Evolutionary conservation across 495 filamentous ascomycete genomes (phyloP).

Genomic region (Penicillium soppii): DNA sequence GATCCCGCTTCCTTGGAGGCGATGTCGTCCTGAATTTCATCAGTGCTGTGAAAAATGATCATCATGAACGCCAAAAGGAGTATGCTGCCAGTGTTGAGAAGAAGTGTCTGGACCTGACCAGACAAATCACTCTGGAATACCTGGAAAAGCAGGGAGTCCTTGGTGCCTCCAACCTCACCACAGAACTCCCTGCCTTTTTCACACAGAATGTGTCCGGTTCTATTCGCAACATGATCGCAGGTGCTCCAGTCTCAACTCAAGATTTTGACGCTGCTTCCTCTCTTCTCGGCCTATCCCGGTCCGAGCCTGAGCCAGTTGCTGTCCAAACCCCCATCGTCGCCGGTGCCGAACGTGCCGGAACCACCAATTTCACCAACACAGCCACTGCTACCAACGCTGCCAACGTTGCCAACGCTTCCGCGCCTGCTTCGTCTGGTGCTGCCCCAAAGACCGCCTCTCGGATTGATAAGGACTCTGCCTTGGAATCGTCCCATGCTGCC

Average conservation of each 20-base stretch:
- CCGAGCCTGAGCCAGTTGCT: background rate
- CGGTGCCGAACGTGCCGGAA: background rate
- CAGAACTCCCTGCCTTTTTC: background rate
- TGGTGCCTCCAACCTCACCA: background rate
- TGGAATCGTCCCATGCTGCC: conserved; percentile 7
- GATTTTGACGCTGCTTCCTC: conserved; percentile 17
- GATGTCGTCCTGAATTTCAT: conserved; percentile 25
- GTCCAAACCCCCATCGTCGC: too few relatives aligned
- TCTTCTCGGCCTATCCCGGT: conserved; percentile 11
- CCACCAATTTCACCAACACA: too few relatives aligned
- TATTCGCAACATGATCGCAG: conserved; percentile 1
- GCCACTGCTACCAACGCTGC: too few relatives aligned
- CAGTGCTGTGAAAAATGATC: conserved; percentile 12
- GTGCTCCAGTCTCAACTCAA: background rate
- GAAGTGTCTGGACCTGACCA: conserved; percentile 9
- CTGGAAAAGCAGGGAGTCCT: background rate
- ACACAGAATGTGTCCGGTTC: background rate
- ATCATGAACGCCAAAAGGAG: background rate
- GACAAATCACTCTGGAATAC: conserved; percentile 4
- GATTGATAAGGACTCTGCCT: background rate
- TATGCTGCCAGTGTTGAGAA: conserved; percentile 3
- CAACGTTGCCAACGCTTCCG: background rate
- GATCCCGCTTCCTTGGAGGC: conserved; percentile 13
- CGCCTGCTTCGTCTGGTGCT: background rate
- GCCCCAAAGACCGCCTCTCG: conserved; percentile 5